These are phyloP conservation scores for Zygosaccharomyces sapae DNA, from an alignment of 1,139 yeast genomes.

Conservation along the genomic window DNA sequence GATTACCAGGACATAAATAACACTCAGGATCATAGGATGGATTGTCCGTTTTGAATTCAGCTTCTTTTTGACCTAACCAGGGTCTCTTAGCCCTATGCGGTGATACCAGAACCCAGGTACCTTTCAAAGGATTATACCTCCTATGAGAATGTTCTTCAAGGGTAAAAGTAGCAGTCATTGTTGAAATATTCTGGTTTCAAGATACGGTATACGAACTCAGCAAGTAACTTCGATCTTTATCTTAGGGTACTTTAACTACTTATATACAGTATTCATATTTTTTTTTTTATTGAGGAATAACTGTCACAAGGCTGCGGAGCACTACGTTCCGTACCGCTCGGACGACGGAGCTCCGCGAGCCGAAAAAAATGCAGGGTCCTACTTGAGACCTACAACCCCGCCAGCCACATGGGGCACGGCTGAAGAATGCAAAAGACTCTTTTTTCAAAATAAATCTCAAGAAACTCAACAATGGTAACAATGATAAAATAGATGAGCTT, in stretches of 20 bases:
- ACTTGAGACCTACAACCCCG: neutral
- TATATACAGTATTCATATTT: too few relatives aligned
- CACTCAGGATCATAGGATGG: slow-evolving; percentile 64
- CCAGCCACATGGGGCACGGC: neutral
- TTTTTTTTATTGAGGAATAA: too few relatives aligned
- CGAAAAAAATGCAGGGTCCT: neutral
- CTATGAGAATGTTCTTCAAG: slow-evolving; percentile 60
- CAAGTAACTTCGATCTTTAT: too few relatives aligned
- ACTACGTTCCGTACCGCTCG: neutral
- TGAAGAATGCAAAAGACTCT: neutral
- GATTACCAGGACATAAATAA: slow-evolving; percentile 70
- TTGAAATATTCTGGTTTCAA: neutral
- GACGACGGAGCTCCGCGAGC: neutral
- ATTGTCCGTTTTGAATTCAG: slow-evolving; percentile 41
- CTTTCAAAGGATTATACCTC: slow-evolving; percentile 62
- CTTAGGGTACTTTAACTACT: too few relatives aligned
- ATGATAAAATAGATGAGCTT: too few relatives aligned
- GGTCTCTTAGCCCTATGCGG: slow-evolving; percentile 79
- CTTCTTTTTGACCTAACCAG: slow-evolving; percentile 76
- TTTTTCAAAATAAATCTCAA: too few relatives aligned
- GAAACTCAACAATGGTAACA: too few relatives aligned
- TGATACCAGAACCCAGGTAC: slow-evolving; percentile 63
- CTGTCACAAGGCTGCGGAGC: neutral
- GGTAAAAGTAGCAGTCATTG: slow-evolving; percentile 37
- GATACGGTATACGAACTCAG: too few relatives aligned